Conservation (phyloP, 768 basidiomycete genomes). For the Tubosaeta sp. region DNA sequence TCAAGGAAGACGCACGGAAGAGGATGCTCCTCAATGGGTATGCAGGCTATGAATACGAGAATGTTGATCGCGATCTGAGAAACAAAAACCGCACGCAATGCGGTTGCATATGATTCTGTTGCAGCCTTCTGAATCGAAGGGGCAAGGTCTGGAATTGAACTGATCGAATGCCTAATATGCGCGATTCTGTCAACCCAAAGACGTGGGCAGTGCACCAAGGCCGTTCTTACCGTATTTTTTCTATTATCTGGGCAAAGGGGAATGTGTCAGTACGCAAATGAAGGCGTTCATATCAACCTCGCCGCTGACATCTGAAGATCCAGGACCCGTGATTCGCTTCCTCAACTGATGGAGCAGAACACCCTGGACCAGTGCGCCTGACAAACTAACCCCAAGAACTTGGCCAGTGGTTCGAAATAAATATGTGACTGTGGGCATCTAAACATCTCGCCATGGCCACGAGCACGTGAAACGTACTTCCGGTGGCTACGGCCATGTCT, state of each 20-base stretch:
- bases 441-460: constrained; percentile 6
- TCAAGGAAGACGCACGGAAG: constrained; percentile 38
- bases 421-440: constrained; percentile 68
- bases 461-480: constrained; percentile 54
- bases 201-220: constrained; percentile 12
- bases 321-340: constrained; percentile 71
- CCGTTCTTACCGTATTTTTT: constrained; percentile 54
- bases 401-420: constrained; percentile 92
- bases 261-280: constrained; percentile 14
- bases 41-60: constrained; percentile 59
- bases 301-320: constrained; percentile 60
- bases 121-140: constrained; percentile 56
- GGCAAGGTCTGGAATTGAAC: constrained; percentile 61
- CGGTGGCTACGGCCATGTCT: constrained; percentile 86
- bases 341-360: constrained; percentile 69
- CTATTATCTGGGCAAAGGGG: constrained; percentile 55
- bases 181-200: constrained; percentile 12
- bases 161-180: constrained; percentile 58
- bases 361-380: constrained; percentile 79
- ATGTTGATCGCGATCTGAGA: constrained; percentile 68
- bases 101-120: constrained; percentile 72
- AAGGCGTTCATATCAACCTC: constrained; percentile 24
- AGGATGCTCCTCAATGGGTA: constrained; percentile 73
- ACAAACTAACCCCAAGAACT: constrained; percentile 89
- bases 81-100: constrained; percentile 79